A percentile compares a stretch with the other conserved stretches of the same genome.
These are phyloP conservation scores for Rhynchosporium secalis DNA, from an alignment of 2,329 filamentous ascomycete genomes.

Conservation along the genomic window DNA sequence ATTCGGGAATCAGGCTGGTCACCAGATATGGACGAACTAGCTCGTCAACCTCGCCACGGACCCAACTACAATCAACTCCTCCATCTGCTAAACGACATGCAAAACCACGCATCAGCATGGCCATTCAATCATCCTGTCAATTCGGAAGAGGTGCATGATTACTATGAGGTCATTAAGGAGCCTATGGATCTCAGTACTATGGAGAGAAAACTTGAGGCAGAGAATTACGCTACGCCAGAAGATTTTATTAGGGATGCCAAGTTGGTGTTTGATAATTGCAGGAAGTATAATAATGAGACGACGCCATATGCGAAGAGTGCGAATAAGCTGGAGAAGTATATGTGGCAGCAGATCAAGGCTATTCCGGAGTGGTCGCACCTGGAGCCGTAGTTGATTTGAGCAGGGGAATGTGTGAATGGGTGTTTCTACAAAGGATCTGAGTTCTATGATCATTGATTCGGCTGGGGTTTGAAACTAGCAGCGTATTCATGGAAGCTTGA, in stretches of 20 bases:
- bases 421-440: too few species aligned
- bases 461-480: too few species aligned
- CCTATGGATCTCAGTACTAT: constrained; percentile 97
- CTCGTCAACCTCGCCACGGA: constrained; percentile 90
- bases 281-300: constrained; percentile 93
- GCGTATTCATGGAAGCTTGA: too few species aligned
- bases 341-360: constrained; percentile 90
- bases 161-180: constrained; percentile 97
- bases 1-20: constrained; percentile 95
- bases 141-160: constrained; percentile 94
- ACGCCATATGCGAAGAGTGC: constrained; percentile 95
- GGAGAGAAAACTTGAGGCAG: constrained; percentile 92
- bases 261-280: constrained; percentile 91
- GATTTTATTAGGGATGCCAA: constrained; percentile 89
- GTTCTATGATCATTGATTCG: too few species aligned
- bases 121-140: constrained; percentile 94
- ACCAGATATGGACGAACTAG: constrained; percentile 95
- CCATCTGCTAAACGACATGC: constrained; percentile 89
- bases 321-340: constrained; percentile 88
- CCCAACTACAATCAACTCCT: constrained; percentile 95
- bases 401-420: too few species aligned
- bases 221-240: constrained; percentile 86
- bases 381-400: too few species aligned
- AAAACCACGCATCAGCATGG: constrained; percentile 92
- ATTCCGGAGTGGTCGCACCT: constrained; percentile 76